Conservation (phyloP, 2,329 filamentous ascomycete genomes). For the Helotiales sp. region DNA sequence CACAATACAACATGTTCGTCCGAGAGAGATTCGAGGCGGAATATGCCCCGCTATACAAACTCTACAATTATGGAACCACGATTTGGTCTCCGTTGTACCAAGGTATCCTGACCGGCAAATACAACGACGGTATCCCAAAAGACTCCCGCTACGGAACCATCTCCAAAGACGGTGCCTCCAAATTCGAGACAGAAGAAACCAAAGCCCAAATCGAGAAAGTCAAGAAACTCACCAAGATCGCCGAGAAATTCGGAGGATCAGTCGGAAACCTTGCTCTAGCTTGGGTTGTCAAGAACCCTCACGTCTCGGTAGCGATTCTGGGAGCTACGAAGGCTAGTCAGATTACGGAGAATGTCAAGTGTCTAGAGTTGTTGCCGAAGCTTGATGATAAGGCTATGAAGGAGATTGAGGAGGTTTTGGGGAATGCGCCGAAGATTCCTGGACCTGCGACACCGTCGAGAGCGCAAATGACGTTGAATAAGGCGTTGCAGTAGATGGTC, state of each 20-base stretch:
- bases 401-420: conserved; percentile 49
- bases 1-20: conserved; percentile 61
- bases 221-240: conserved; percentile 47
- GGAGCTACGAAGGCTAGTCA: conserved; percentile 53
- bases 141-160: conserved; percentile 59
- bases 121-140: conserved; percentile 49
- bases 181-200: conserved; percentile 50
- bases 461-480: conserved; percentile 17
- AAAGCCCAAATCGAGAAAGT: conserved; percentile 39
- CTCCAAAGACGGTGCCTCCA: conserved; percentile 53
- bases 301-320: conserved; percentile 53
- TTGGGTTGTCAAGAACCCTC: conserved; percentile 55
- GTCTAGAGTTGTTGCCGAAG: conserved; percentile 47
- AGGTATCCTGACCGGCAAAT: conserved; percentile 64
- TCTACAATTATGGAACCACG: conserved; percentile 59
- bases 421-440: conserved; percentile 35
- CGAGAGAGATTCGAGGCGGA: conserved; percentile 61
- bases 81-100: conserved; percentile 58
- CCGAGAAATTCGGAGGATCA: conserved; percentile 56
- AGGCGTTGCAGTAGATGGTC: conserved; percentile 8
- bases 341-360: conserved; percentile 50
- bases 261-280: conserved; percentile 52
- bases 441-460: conserved; percentile 5
- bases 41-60: conserved; percentile 57
- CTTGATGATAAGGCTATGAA: conserved; percentile 50